Evolutionary conservation across 2,329 filamentous ascomycete genomes (phyloP).

Genomic region (Calonectria pteridis): DNA sequence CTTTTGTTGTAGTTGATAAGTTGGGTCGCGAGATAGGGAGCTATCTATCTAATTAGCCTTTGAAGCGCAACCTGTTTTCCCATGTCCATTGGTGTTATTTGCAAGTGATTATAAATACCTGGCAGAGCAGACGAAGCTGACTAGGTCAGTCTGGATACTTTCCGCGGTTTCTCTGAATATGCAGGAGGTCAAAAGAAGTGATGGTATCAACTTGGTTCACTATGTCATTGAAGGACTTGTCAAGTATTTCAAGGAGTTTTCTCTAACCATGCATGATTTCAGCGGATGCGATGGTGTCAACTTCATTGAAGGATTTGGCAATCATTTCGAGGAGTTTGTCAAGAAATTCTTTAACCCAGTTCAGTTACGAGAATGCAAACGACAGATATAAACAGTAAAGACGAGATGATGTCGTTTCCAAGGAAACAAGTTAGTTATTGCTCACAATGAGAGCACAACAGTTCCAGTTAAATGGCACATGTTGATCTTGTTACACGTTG

Average conservation of each 20-base stretch:
- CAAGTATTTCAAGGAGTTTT: no score
- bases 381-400: not conserved
- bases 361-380: not conserved
- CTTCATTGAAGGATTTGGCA: not conserved
- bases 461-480: not conserved
- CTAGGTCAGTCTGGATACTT: not conserved
- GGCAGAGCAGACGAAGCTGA: not conserved
- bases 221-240: not conserved
- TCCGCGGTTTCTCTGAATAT: not conserved
- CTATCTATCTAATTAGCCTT: constrained; percentile 24
- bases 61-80: constrained; percentile 1
- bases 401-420: not conserved
- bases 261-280: not conserved
- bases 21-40: constrained; percentile 17
- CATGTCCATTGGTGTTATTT: not conserved
- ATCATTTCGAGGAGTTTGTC: not conserved
- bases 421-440: not conserved
- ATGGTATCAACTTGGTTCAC: not conserved
- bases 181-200: not conserved
- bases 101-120: not conserved
- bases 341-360: not conserved
- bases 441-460: not conserved
- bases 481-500: not conserved
- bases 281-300: not conserved
- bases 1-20: constrained; percentile 21